Evolutionary conservation across 768 basidiomycete species (phyloP), one percentile per base, ranked within the genome.

Genomic region (Pleurotus giganteus): DNA sequence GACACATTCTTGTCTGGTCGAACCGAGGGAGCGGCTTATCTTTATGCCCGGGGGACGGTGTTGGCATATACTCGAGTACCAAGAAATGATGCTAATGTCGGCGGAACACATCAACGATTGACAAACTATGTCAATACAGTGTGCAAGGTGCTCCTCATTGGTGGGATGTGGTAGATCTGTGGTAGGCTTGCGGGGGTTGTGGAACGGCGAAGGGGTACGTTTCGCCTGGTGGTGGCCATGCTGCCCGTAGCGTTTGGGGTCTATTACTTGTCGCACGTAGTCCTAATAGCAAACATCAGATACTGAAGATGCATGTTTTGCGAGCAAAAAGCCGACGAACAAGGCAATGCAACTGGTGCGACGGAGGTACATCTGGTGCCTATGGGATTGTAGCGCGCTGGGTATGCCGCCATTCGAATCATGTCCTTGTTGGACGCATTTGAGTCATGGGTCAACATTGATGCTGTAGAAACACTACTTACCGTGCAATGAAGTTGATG

Each of bases 401-500:
- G 59, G 39, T 60, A 37, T 3, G 61, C 23, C 19, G 56, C 56
- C 34, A 55, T 57, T 27, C 63, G 50, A 6, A 66, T 55, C 42
- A 54, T 49, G 34, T 66, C 57, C 65, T 65, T 19, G 8, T 2
- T 21, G 24, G 19, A 8, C 43, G 15, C 43, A 17, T 7, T 45
- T 24, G 13, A 24, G 43, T 23, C 23, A 56, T 24, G 28, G 31
- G 15, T n/a, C 7, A 31, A 23, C 13, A 4, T 8, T 6, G 23
- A 29, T 19, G 4, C n/a, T n/a, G 12, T 47, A 4, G 21, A 21
- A 46, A 3, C 19, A 34, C 12, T 13, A 61, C 61, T 9, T 54
- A 65, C 65, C n/a, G 66, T 49, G 47, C 65, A 65, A 52, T 67
- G 66, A 21, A 67, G 50, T 49, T 66, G 61, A 53, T 67, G 66